Conservation (phyloP, 306 rosid species). For the Lathyrus aphaca region DNA sequence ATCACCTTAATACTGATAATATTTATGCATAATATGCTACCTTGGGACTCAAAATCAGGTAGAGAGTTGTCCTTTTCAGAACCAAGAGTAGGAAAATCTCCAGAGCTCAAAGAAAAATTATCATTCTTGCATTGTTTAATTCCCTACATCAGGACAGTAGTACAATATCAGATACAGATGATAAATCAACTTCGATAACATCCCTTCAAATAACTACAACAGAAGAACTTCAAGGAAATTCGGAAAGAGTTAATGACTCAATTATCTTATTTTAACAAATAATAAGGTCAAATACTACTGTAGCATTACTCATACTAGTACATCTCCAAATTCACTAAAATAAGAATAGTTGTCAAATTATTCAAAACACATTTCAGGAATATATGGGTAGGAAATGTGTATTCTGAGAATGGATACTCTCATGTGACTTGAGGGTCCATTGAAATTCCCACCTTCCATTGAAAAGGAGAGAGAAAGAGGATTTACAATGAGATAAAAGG, state of each 20-base stretch:
- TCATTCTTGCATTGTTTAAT: conserved; percentile 58
- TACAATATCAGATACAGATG: conserved; percentile 9
- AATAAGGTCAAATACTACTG: conserved; percentile 16
- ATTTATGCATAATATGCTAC: conserved; percentile 45
- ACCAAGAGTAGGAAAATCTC: conserved; percentile 97
- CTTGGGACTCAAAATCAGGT: conserved; percentile 65
- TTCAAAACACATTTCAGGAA: not conserved
- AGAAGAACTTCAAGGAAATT: not conserved
- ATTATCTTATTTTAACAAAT: not conserved
- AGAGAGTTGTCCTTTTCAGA: conserved; percentile 74
- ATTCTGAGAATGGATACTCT: not conserved
- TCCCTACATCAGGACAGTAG: conserved; percentile 57
- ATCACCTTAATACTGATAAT: not conserved
- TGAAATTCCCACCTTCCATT: not conserved
- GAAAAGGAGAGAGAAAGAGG: not conserved
- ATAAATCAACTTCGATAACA: conserved; percentile 6
- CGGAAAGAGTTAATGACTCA: not conserved
- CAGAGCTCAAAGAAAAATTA: conserved; percentile 82
- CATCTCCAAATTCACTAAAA: not conserved
- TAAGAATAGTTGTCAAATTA: not conserved
- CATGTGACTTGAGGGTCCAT: not conserved
- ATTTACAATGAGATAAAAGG: not conserved
- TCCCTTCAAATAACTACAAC: not conserved
- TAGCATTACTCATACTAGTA: not conserved
- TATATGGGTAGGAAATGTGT: not conserved